Base-by-base conservation (phyloP, 1,284 basidiomycete species). In the Cutaneotrichosporon sp. region DNA sequence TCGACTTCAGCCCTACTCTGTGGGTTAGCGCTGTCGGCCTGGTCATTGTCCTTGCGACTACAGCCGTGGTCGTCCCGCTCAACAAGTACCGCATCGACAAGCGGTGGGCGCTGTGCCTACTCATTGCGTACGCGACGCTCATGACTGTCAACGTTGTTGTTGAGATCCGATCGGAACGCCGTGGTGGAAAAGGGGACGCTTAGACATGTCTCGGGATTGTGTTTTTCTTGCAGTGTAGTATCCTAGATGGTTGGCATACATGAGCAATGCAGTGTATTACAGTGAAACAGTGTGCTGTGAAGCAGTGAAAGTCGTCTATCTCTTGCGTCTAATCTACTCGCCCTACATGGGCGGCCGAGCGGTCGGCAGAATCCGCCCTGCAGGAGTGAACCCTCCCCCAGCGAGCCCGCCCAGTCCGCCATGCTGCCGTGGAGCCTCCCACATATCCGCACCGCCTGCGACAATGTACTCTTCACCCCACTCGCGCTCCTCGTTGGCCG, bases 21-120 rank as follows among this genome's bases (percentile, higher is more conserved):
- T 82, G 95, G 74, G 90, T 94, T 67, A 94, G 90, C 68, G 84
- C 88, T 0, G 78, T 89, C 18, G 92, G 94, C 2, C 82, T 98
- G 26, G 83, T 97, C 18, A 75, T 84, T 55, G 81, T 97, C 16
- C 83, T 97, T 18, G 72, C 88, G 6, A 83, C 85, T 18, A 97
- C 92, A n/a, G 81, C 95, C 52, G 80, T 95, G 56, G 86, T 89
- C 67, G 91, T 97, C 0, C 94, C 95, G 1, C 74, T 89, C 69
- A 95, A 95, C 72, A 87, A 86, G 40, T 97, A 90, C 76, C 83
- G 87, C 72, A 85, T 97, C 51, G 88, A 89, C 58, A 82, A 89
- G 61, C 81, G 84, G 49, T 94, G 93, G 90, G 95, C 93, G 0
- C 70, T 88, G 11, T 84, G 89, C 67, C 83, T 97, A 66, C 89